A percentile compares a stretch with the other conserved stretches of the same genome.
Evolutionary conservation across 768 basidiomycete genomes (phyloP).

Genomic region (Podaxis carcinomalis): DNA sequence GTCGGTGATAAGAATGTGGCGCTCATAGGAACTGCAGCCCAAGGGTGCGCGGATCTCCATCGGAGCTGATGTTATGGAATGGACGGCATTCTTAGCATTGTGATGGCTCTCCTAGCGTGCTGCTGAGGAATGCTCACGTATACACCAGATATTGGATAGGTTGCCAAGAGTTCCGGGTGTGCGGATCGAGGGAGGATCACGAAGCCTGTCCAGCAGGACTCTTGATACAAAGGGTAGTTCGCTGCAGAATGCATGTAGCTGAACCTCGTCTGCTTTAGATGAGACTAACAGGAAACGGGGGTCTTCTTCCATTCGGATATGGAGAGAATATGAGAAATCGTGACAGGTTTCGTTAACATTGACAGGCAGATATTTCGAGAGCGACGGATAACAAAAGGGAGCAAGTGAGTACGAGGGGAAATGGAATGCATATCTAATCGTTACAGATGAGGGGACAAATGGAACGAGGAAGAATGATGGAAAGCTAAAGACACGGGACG

Average conservation of each 20-base stretch:
- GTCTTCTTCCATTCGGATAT: constrained; percentile 8
- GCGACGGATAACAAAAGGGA: constrained; percentile 26
- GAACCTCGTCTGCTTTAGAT: background rate
- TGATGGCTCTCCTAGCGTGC: no score
- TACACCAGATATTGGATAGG: background rate
- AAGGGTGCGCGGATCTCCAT: background rate
- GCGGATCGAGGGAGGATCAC: background rate
- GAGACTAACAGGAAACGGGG: background rate
- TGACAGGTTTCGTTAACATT: constrained; percentile 15
- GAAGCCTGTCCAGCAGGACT: background rate
- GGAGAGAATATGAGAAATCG: constrained; percentile 4
- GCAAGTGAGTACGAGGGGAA: constrained; percentile 25
- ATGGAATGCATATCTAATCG: constrained; percentile 65
- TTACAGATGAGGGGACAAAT: constrained; percentile 44
- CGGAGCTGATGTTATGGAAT: background rate
- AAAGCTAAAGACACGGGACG: background rate
- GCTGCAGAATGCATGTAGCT: background rate
- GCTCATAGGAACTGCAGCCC: background rate
- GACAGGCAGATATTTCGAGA: constrained; percentile 25
- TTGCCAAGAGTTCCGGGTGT: background rate
- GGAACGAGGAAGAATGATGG: constrained; percentile 13
- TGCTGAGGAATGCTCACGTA: background rate
- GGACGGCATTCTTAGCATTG: background rate
- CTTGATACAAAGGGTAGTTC: background rate
- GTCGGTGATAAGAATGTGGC: background rate